A percentile compares a stretch with the other conserved stretches of the same genome.
Evolutionary conservation across 1,284 basidiomycete species (phyloP).

Genomic region (Phaffia rhodozyma): DNA sequence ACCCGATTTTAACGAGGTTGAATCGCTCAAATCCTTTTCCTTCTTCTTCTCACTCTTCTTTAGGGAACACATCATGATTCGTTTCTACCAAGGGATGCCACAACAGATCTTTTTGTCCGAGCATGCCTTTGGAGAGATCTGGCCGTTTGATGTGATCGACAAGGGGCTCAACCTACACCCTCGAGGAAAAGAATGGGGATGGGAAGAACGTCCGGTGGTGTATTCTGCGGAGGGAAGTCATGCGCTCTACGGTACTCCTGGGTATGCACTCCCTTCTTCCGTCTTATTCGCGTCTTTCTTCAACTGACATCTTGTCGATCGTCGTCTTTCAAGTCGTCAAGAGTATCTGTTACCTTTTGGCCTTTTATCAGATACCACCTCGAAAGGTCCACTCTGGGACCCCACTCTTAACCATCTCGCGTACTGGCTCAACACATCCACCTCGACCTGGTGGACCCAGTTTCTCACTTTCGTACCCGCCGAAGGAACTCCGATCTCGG

Average conservation of each 20-base stretch:
- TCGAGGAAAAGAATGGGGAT: background rate
- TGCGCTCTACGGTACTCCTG: conserved; percentile 16
- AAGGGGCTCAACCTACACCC: conserved; percentile 15
- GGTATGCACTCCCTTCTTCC: background rate
- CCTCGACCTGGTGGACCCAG: conserved; percentile 17
- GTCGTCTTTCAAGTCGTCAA: background rate
- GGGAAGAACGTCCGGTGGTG: conserved; percentile 12
- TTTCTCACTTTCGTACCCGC: conserved; percentile 13
- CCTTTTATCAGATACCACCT: conserved; percentile 13
- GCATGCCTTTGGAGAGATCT: conserved; percentile 21
- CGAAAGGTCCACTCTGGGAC: conserved; percentile 15
- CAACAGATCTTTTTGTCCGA: conserved; percentile 21
- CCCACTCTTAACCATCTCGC: conserved; percentile 13
- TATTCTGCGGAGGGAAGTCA: conserved; percentile 18
- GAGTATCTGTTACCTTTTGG: conserved; percentile 17
- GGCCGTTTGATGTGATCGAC: conserved; percentile 19
- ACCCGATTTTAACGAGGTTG: background rate
- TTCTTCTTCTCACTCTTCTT: background rate
- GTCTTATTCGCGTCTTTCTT: background rate
- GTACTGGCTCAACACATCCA: conserved; percentile 18
- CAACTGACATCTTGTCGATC: background rate
- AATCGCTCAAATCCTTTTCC: background rate
- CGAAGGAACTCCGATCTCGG: background rate
- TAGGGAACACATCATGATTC: conserved; percentile 22
- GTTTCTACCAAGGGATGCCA: conserved; percentile 19